Conservation (phyloP, 2,329 filamentous ascomycete genomes). For the Remersonia thermophila region DNA sequence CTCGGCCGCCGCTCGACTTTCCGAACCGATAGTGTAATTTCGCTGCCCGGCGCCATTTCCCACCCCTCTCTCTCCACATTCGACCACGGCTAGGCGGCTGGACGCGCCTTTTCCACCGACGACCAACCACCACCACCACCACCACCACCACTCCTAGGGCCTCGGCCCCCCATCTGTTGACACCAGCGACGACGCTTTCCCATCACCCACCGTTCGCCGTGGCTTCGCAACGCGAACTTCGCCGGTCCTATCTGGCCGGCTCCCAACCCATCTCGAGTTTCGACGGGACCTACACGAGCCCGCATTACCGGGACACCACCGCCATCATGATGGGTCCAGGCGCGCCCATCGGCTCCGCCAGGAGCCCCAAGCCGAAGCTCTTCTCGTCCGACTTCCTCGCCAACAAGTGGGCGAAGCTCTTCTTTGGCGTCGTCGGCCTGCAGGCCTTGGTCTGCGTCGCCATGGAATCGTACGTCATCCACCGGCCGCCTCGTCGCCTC, state of each 20-base stretch:
- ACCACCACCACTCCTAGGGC: too few species aligned
- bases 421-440: slow-evolving; percentile 58
- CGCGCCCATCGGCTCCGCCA: slow-evolving; percentile 20
- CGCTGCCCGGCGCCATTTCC: too few species aligned
- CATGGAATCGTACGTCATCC: slow-evolving; percentile 65
- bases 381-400: slow-evolving; percentile 60
- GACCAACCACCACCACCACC: too few species aligned
- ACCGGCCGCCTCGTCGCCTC: not conserved
- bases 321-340: slow-evolving; percentile 19
- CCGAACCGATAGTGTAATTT: too few species aligned
- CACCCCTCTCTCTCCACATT: not conserved
- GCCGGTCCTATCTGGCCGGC: slow-evolving; percentile 32
- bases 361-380: slow-evolving; percentile 24
- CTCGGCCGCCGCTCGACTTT: too few species aligned
- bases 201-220: slow-evolving; percentile 19
- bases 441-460: slow-evolving; percentile 73
- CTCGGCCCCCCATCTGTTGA: too few species aligned
- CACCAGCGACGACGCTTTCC: too few species aligned
- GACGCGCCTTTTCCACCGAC: slow-evolving; percentile 1
- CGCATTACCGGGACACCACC: slow-evolving; percentile 23
- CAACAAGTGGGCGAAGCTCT: slow-evolving; percentile 78
- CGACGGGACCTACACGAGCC: slow-evolving; percentile 22
- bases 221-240: slow-evolving; percentile 33
- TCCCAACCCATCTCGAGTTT: slow-evolving; percentile 20
- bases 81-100: too few species aligned